A percentile compares a stretch with the other conserved stretches of the same genome.
Conservation (phyloP, 1,284 basidiomycete genomes). For the Trametes hirsuta region DNA sequence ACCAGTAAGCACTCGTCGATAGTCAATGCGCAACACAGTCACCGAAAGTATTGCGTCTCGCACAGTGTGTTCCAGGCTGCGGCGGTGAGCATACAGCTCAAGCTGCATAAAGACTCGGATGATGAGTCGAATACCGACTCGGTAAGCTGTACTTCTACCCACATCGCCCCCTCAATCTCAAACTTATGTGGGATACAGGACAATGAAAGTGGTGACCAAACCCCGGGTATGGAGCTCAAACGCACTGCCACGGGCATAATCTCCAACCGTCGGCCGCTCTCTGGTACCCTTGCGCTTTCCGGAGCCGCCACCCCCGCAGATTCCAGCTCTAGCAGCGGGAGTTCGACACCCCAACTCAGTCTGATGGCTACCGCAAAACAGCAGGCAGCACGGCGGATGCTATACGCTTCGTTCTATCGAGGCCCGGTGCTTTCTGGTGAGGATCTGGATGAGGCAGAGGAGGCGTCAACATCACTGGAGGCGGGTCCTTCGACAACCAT, state of each 20-base stretch:
- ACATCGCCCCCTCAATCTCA: not conserved
- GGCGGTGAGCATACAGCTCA: slow-evolving; percentile 76
- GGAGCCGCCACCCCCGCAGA: slow-evolving; percentile 50
- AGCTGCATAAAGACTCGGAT: slow-evolving; percentile 56
- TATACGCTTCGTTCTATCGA: slow-evolving; percentile 83
- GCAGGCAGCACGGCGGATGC: slow-evolving; percentile 71
- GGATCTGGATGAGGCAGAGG: slow-evolving; percentile 21
- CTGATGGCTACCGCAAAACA: slow-evolving; percentile 72
- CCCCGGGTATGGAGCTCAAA: slow-evolving; percentile 40
- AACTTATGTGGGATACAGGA: slow-evolving; percentile 22
- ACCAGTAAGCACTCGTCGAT: slow-evolving; percentile 67
- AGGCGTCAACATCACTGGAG: not conserved
- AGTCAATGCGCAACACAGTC: not conserved
- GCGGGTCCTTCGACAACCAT: not conserved
- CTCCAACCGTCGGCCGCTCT: slow-evolving; percentile 66
- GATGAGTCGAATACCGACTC: slow-evolving; percentile 41
- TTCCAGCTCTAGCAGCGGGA: slow-evolving; percentile 34
- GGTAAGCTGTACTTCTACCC: slow-evolving; percentile 12
- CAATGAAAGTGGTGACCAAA: slow-evolving; percentile 26
- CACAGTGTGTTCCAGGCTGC: slow-evolving; percentile 78
- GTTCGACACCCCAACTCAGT: slow-evolving; percentile 44
- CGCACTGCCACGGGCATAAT: slow-evolving; percentile 79
- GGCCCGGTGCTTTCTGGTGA: slow-evolving; percentile 64
- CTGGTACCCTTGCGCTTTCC: slow-evolving; percentile 52
- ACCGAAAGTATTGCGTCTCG: not conserved